Percentiles rank a stretch among this genome's conserved stretches.
Conservation (phyloP, 2,329 filamentous ascomycete species). For the Talaromyces sp. region DNA sequence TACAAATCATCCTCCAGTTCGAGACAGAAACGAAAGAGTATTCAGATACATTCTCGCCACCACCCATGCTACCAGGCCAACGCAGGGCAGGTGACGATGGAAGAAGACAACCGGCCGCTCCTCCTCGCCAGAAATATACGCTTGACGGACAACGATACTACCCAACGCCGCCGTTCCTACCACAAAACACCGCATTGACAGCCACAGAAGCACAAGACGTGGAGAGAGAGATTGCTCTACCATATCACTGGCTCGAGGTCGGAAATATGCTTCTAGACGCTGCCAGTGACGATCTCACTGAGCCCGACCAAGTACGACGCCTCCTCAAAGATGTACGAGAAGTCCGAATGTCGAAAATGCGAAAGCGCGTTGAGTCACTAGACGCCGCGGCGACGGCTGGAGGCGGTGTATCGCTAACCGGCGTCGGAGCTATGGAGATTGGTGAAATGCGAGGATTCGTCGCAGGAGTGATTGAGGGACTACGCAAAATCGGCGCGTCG, state of each 20-base stretch:
- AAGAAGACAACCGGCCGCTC: conserved; percentile 27
- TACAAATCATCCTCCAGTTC: conserved; percentile 73
- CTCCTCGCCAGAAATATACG: conserved; percentile 35
- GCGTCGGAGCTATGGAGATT: conserved; percentile 90
- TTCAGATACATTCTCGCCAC: conserved; percentile 71
- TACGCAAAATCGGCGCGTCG: conserved; percentile 78
- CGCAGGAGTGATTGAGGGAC: conserved; percentile 78
- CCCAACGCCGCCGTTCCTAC: conserved; percentile 71
- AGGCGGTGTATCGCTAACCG: conserved; percentile 71
- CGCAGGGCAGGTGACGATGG: conserved; percentile 27
- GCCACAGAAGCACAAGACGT: conserved; percentile 55
- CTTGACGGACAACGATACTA: conserved; percentile 42
- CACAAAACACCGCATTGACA: conserved; percentile 66
- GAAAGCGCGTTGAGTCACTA: conserved; percentile 68
- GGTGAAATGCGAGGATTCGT: conserved; percentile 84
- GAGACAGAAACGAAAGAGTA: conserved; percentile 67
- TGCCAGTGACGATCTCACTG: conserved; percentile 76
- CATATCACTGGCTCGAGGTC: conserved; percentile 94
- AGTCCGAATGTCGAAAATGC: conserved; percentile 84
- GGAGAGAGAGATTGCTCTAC: conserved; percentile 52
- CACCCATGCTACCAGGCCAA: conserved; percentile 63
- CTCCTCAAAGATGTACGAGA: conserved; percentile 80
- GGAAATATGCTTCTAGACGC: conserved; percentile 83
- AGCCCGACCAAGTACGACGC: conserved; percentile 70
- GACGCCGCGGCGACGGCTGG: conserved; percentile 53